Percentiles rank a stretch among this genome's conserved stretches.
Conservation (phyloP, 2,329 filamentous ascomycete species). For the Fusarium humuli region DNA sequence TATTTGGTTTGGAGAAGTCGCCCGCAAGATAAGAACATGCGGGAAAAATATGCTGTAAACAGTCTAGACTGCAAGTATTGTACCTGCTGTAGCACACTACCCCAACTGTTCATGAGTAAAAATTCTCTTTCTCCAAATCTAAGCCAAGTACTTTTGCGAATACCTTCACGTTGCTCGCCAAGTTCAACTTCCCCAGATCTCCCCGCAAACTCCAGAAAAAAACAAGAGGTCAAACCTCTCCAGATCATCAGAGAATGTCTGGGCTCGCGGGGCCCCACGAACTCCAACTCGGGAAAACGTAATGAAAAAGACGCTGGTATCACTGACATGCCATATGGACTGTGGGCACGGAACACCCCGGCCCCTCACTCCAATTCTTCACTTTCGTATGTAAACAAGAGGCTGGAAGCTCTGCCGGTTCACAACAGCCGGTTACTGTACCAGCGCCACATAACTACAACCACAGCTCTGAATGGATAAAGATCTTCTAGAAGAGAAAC, state of each 20-base stretch:
- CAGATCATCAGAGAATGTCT: constrained; percentile 26
- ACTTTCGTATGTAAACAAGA: not conserved
- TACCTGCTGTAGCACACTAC: not conserved
- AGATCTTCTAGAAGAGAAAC: constrained; percentile 28
- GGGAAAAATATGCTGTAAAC: not conserved
- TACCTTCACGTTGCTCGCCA: constrained; percentile 14
- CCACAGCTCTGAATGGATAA: constrained; percentile 19
- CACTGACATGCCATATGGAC: constrained; percentile 7
- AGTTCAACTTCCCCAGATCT: constrained; percentile 22
- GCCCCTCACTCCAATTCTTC: constrained; percentile 6
- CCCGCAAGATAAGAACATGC: constrained; percentile 27
- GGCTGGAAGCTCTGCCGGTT: constrained; percentile 15
- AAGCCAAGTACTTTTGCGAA: constrained; percentile 13
- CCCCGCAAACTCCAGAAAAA: constrained; percentile 41
- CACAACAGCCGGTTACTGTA: not conserved
- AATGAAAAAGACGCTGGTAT: constrained; percentile 40
- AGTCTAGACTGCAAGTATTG: not conserved
- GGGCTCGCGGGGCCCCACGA: constrained; percentile 45
- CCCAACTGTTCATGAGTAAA: constrained; percentile 17
- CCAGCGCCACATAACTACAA: constrained; percentile 28
- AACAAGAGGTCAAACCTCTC: constrained; percentile 22
- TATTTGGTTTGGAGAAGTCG: constrained; percentile 34
- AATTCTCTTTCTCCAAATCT: constrained; percentile 33
- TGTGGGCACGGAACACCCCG: constrained; percentile 32
- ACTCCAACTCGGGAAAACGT: constrained; percentile 27